These are phyloP conservation scores for Coriolopsis trogii DNA, from an alignment of 1,284 basidiomycete species.

Conservation along the genomic window DNA sequence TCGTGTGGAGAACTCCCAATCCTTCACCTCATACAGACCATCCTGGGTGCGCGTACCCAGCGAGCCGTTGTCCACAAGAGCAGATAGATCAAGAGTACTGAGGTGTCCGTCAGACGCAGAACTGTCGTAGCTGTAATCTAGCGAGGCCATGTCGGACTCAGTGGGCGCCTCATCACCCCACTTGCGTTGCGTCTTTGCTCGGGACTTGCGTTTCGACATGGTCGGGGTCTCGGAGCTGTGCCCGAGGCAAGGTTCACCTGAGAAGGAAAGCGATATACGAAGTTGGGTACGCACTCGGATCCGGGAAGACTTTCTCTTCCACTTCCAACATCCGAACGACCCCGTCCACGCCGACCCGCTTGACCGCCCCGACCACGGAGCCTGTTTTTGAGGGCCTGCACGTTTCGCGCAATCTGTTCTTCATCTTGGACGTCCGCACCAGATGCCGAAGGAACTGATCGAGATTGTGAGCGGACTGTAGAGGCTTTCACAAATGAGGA, in stretches of 20 bases:
- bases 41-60: constrained; percentile 80
- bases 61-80: constrained; percentile 78
- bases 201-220: constrained; percentile 55
- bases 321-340: constrained; percentile 54
- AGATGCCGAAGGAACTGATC: constrained; percentile 59
- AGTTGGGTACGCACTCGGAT: constrained; percentile 58
- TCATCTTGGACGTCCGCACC: constrained; percentile 71
- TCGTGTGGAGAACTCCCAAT: constrained; percentile 72
- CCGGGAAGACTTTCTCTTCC: constrained; percentile 63
- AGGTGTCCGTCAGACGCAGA: constrained; percentile 33
- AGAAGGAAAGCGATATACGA: background rate
- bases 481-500: too few relatives aligned
- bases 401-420: constrained; percentile 90
- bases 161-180: constrained; percentile 86
- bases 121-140: constrained; percentile 81
- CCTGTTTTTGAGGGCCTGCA: constrained; percentile 87
- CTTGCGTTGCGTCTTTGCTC: constrained; percentile 83
- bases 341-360: constrained; percentile 53
- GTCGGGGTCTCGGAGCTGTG: constrained; percentile 59
- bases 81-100: constrained; percentile 54
- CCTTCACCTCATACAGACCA: constrained; percentile 93
- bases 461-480: constrained; percentile 1
- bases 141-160: constrained; percentile 84
- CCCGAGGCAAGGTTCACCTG: constrained; percentile 5
- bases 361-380: constrained; percentile 70